Conservation (phyloP, 441 rosid species). For the Gossypium schwendimanii region DNA sequence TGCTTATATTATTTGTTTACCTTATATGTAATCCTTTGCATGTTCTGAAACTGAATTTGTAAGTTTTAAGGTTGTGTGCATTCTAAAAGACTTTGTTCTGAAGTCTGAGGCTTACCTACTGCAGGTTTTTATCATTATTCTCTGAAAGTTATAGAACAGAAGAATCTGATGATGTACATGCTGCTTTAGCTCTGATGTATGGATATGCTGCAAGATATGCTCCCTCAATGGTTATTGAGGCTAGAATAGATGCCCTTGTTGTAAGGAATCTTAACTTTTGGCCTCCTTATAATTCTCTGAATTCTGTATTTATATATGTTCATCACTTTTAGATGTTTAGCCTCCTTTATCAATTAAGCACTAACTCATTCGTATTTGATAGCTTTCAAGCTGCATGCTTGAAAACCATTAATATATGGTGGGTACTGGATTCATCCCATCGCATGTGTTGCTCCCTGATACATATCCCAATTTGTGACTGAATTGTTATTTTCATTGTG, state of each 20-base stretch:
- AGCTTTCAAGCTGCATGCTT: constrained; percentile 9
- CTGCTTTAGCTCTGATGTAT: constrained; percentile 99
- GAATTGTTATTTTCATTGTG: constrained; percentile 2
- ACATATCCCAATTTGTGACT: not conserved
- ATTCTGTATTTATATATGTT: not conserved
- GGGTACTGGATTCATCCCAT: constrained; percentile 1
- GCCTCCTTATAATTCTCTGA: constrained; percentile 8
- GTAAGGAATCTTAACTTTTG: constrained; percentile 43
- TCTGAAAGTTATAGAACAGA: constrained; percentile 73
- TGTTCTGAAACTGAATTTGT: not conserved
- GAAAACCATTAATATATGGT: not conserved
- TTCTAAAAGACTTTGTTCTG: constrained; percentile 3
- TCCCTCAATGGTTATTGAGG: constrained; percentile 93
- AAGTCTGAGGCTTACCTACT: constrained; percentile 19
- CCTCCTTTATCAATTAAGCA: not conserved
- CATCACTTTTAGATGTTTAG: constrained; percentile 3
- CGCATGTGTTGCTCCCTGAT: not conserved
- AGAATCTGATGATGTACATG: constrained; percentile 97
- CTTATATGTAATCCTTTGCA: not conserved
- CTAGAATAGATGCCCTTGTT: constrained; percentile 95
- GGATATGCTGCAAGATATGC: constrained; percentile 99
- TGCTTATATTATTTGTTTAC: not conserved
- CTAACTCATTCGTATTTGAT: not conserved
- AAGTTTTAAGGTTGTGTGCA: not conserved
- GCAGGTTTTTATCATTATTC: constrained; percentile 83